Base-by-base conservation (phyloP, 2,329 filamentous ascomycete species). In the Rhinocladiella similis region DNA sequence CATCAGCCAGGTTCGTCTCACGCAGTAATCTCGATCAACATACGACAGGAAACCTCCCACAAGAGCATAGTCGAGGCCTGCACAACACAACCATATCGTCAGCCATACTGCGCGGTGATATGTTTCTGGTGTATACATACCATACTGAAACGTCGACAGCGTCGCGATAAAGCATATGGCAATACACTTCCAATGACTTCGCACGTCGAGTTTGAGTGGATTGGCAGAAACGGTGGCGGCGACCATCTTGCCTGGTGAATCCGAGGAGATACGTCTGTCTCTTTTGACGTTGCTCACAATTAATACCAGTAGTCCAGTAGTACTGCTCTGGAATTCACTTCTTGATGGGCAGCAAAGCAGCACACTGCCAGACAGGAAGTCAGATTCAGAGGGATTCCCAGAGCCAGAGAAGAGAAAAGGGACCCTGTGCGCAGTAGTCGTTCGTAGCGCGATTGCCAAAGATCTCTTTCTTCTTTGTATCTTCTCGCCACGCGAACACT, bases 71-170 rank as follows among this genome's bases (percentile, higher is more conserved):
- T 81, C 78, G 5, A 81, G 73, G 3, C 56, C 56, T 41, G 29
- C 10, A 18, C 5, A 18, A 12, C 5, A n/a, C 38, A 12, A n/a
- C 13, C 38, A 41, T 41, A 16, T 18, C 38, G 14, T 41, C 38
- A 19, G 14, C 38, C 13, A 41, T 16, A 7, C 29, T 35, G 29
- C 14, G n/a, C n/a, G n/a, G n/a, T n/a, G n/a, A 35, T 35, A 35
- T 35, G 29, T 35, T 14, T 35, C 29, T 7, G 14, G 7, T 35
- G 7, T 16, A 22, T 6, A 41, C 38, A 19, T 41, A 41, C 38
- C 38, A 65, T 81, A 82, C 62, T 82, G 78, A 72, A 80, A 78
- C 58, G 77, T 80, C 3, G 77, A 76, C 27, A 77, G 69, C 3
- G 77, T 74, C 6, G 80, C 75, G 13, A 74, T 68, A 46, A 71